phyloP scores from a whole-genome alignment of 306 rosid species.

The Dryas drummondii region DNA sequence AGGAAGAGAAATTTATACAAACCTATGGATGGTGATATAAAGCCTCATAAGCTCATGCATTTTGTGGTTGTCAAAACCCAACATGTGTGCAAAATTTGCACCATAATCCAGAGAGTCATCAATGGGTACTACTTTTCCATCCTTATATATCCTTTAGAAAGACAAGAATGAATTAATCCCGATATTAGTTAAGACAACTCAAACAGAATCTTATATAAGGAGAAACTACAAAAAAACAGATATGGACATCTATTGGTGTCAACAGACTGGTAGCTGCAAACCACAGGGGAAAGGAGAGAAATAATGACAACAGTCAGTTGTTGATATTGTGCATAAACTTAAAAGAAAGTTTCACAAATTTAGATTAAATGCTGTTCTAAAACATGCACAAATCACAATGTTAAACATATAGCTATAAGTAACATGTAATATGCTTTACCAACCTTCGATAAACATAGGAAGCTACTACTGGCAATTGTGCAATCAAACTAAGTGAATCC shows the following conservation, averaged over 20 bases:
- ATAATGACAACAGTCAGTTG: neutral
- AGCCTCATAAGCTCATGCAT: conserved; percentile 97
- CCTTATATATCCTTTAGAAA: conserved; percentile 78
- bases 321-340: neutral
- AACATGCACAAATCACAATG: conserved; percentile 5
- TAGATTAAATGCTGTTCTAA: neutral
- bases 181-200: conserved; percentile 24
- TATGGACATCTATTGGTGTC: neutral
- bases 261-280: neutral
- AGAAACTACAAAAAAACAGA: neutral
- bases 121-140: conserved; percentile 60
- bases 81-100: conserved; percentile 86
- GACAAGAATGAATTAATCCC: conserved; percentile 23
- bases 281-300: conserved; percentile 1
- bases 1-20: conserved; percentile 26
- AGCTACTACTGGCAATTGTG: conserved; percentile 84
- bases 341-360: neutral
- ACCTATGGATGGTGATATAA: conserved; percentile 92
- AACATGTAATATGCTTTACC: conserved; percentile 29
- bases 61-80: conserved; percentile 86
- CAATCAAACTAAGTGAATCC: conserved; percentile 87
- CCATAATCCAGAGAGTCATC: conserved; percentile 94
- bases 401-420: neutral
- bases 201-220: conserved; percentile 5
- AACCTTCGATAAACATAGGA: conserved; percentile 90